Base-by-base conservation (phyloP, 768 basidiomycete genomes). In the Lentinula boryana region DNA sequence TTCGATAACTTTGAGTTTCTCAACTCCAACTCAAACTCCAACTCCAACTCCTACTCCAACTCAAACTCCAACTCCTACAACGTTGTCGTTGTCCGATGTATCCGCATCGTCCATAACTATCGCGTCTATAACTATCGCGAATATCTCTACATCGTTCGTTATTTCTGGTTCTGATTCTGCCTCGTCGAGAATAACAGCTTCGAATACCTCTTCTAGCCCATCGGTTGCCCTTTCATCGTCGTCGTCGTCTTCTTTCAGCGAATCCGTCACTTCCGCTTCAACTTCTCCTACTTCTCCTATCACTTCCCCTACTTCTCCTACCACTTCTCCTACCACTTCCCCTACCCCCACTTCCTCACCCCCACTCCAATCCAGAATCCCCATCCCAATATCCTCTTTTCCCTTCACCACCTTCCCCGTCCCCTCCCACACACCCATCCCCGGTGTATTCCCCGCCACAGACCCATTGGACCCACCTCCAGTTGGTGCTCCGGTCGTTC, bases 381-480 rank as follows among this genome's bases (percentile, higher is more conserved):
- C n/a, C n/a, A n/a, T n/a, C n/a, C n/a, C n/a, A n/a, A n/a, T n/a
- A n/a, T n/a, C n/a, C n/a, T n/a, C 57, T 88, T 89, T 76, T 71
- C 78, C 12, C n/a, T n/a, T n/a, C n/a, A n/a, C n/a, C n/a, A 80
- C 86, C 3, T 87, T 81, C 75, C 85, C 88, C 1, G 76, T 81
- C 13, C 86, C 88, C 15, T 80, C 83, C 0, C 79, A 84, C 58
- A 65, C 73, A 0, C 78, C 88, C 6, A 71, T 83, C 54, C 76
- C 82, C 0, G 79, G 79, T 7, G 70, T 82, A 4, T 88, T 81
- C 67, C 82, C 83, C 9, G 71, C 74, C 9, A 78, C 79, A 3
- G 80, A 85, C 62, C 88, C 87, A 1, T 72, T 72, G 18, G 71
- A 73, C 32, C 88, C 88, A 1, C 88, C 88, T 0, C 71, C 82